phyloP scores from a whole-genome alignment of 73 alveolate species.

The Diophrys sp. region DNA sequence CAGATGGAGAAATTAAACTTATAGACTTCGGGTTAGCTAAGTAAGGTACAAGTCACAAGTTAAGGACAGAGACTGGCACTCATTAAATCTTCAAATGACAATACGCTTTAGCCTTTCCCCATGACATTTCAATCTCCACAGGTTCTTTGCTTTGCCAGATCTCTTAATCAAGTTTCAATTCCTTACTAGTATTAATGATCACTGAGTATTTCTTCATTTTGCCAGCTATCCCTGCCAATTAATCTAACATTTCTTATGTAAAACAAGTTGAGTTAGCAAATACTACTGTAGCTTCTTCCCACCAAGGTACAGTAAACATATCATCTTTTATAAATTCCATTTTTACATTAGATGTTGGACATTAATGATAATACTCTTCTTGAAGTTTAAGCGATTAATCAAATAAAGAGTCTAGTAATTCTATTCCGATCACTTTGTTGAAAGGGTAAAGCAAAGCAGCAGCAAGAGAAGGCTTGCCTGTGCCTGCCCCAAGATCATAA shows the following conservation, averaged over 20 bases:
- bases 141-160: background rate
- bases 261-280: background rate
- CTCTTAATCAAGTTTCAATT: background rate
- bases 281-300: background rate
- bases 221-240: background rate
- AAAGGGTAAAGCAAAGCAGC: background rate
- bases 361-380: no score
- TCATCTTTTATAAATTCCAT: background rate
- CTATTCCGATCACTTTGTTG: background rate
- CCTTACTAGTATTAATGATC: background rate
- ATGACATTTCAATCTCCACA: background rate
- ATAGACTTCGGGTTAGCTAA: no score
- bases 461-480: conserved; percentile 2
- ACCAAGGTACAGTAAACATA: background rate
- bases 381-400: background rate
- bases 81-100: background rate
- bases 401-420: background rate
- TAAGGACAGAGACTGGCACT: no score
- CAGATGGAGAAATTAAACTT: no score
- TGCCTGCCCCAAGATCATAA: background rate
- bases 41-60: no score
- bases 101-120: background rate
- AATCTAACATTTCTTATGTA: background rate
- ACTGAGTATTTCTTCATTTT: background rate
- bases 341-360: background rate